Evolutionary conservation across 2,329 filamentous ascomycete genomes (phyloP).

Genomic region (Neopestalotiopsis sp.): DNA sequence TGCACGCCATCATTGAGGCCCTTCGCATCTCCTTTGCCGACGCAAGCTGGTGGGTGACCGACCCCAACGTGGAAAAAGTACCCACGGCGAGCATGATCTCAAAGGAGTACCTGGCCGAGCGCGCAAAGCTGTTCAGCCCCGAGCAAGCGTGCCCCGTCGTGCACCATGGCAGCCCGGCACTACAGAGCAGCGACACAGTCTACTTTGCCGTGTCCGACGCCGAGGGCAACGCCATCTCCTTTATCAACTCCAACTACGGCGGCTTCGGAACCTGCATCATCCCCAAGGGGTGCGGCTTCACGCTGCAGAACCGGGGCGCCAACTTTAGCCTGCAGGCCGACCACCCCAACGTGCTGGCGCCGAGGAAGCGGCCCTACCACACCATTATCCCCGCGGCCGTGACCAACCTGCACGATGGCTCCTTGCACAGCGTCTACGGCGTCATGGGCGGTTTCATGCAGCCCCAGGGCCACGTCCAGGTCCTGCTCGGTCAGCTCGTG

Average conservation of each 20-base stretch:
- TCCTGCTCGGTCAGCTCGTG: constrained; percentile 85
- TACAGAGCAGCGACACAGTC: constrained; percentile 88
- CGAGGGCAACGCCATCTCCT: constrained; percentile 87
- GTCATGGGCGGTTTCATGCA: constrained; percentile 99
- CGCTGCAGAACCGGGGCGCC: constrained; percentile 88
- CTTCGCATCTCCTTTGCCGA: constrained; percentile 92
- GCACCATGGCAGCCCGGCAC: constrained; percentile 78
- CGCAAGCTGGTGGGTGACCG: constrained; percentile 87
- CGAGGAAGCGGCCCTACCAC: constrained; percentile 90
- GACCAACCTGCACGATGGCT: constrained; percentile 76
- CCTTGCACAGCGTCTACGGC: constrained; percentile 84
- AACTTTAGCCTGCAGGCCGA: constrained; percentile 76
- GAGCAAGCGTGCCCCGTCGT: constrained; percentile 65
- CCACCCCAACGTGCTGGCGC: constrained; percentile 82
- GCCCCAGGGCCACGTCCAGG: constrained; percentile 94
- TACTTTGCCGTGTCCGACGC: constrained; percentile 88
- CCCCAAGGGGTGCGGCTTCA: constrained; percentile 86
- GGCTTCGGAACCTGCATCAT: constrained; percentile 90
- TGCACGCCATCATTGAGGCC: constrained; percentile 87
- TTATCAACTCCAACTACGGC: constrained; percentile 95
- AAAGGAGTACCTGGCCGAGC: constrained; percentile 74
- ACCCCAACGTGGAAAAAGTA: constrained; percentile 75
- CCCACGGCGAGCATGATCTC: constrained; percentile 75
- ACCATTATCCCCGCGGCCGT: constrained; percentile 95
- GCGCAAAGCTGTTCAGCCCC: constrained; percentile 64